Percentiles rank a stretch among this genome's conserved stretches.
phyloP scores from a whole-genome alignment of 2,329 filamentous ascomycete species.

The Ceratocystis papillata region DNA sequence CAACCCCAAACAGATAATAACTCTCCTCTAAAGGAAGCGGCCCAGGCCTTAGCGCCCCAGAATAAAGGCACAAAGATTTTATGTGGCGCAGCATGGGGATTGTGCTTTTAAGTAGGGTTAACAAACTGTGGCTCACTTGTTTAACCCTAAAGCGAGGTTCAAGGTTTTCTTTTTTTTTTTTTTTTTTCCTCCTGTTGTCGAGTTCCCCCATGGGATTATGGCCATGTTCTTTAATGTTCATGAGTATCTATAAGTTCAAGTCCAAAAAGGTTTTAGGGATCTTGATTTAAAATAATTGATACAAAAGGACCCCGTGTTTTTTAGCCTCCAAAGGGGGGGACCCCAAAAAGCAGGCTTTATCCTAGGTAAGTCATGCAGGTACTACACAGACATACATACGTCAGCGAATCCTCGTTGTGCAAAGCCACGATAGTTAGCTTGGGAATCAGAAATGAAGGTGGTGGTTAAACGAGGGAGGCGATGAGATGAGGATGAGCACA shows the following conservation, averaged over 20 bases:
- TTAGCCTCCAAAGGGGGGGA: neutral
- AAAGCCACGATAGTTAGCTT: conserved; percentile 10
- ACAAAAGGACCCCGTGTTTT: neutral
- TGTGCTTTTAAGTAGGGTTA: neutral
- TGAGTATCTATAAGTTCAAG: too few relatives aligned
- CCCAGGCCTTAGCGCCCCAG: neutral
- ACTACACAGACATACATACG: neutral
- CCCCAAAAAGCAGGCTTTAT: neutral
- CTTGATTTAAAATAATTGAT: neutral
- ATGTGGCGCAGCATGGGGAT: neutral
- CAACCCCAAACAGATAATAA: neutral
- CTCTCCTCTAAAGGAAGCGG: neutral
- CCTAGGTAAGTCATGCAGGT: neutral
- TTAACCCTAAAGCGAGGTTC: neutral
- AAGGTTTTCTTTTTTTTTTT: neutral
- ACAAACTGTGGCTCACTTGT: neutral
- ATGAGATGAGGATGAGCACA: neutral
- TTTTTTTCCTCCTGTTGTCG: too few relatives aligned
- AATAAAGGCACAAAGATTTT: neutral
- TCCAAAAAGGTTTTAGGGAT: neutral
- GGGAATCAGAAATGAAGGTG: neutral
- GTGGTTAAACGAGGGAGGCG: neutral
- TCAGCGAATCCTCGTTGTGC: conserved; percentile 4
- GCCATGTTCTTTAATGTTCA: too few relatives aligned
- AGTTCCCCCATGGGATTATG: too few relatives aligned